Evolutionary conservation across 2,329 filamentous ascomycete species (phyloP), one percentile per base, ranked within the genome.

Genomic region (Peltaster fructicola): DNA sequence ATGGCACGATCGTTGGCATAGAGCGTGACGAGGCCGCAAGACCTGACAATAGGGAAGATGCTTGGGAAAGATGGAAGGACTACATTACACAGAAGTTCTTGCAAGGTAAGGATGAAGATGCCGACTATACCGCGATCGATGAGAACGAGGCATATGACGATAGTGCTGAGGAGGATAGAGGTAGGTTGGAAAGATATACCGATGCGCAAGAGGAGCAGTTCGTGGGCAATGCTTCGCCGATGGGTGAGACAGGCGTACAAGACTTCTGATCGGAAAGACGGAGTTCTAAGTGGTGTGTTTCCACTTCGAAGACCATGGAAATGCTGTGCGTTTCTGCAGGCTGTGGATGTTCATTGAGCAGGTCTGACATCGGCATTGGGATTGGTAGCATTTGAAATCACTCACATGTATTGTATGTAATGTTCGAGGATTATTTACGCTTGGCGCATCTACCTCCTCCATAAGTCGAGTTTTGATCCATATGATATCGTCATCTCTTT

Each of bases 21-120:
- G 67, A 71, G 20, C 53, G 57, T 26, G 66, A 71, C 34, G 61
- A 37, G 11, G 40, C 43, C 18, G 53, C 70, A 29, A 55, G 61
- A 14, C 61, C 64, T 3, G 47, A 50, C 40, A 70, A 48, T 15
- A 73, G 68, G 41, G 69, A 73, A 26, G 73, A 81, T 22, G 82
- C 73, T 0, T 54, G 58, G 24, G 57, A 62, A 32, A 61, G 69
- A 30, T 92, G 82, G 82, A 54, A 57, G 17, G 67, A 67, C 29
- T 77, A 75, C 39, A 68, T 91, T 55, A 64, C 67, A 16, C 57
- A 73, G 38, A 63, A 81, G 17, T 92, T 92, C 40, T 50, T 92
- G 15, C 54, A 61, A 11, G 82, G 82, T 1, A 62, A 63, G 5
- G 82, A 90, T 41, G 59, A 63, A 1, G 80, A 90, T 23, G 85